Conservation (phyloP, 352 stramenopile genomes). For the Phytophthora lateralis region DNA sequence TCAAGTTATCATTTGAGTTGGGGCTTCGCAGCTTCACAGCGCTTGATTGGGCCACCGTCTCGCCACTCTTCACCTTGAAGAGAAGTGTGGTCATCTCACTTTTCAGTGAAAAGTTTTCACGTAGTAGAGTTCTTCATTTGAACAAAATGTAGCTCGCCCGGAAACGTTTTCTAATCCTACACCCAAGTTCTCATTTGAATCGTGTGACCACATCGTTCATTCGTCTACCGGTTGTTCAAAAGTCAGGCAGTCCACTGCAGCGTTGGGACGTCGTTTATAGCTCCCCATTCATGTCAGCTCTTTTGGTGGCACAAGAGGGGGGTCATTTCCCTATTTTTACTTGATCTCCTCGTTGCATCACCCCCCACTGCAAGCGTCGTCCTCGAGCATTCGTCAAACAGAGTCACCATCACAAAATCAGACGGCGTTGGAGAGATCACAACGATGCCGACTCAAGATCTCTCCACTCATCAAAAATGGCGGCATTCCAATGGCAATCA, state of each 20-base stretch:
- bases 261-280: slow-evolving; percentile 9
- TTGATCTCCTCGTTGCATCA: slow-evolving; percentile 3
- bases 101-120: too few species aligned
- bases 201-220: too few species aligned
- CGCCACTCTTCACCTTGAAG: too few species aligned
- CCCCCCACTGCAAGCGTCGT: not conserved
- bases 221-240: too few species aligned
- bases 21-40: too few species aligned
- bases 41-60: too few species aligned
- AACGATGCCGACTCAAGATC: not conserved
- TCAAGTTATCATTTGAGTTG: too few species aligned
- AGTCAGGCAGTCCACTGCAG: too few species aligned
- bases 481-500: not conserved
- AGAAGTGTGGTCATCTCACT: not conserved
- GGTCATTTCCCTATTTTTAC: slow-evolving; percentile 18
- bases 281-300: not conserved
- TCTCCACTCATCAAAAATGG: not conserved
- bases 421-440: not conserved
- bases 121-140: not conserved
- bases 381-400: slow-evolving; percentile 15
- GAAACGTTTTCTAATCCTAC: too few species aligned
- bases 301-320: not conserved
- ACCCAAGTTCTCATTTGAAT: too few species aligned
- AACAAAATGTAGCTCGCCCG: not conserved
- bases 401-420: slow-evolving; percentile 3